Evolutionary conservation across 164 flowering plant genomes (phyloP).

Genomic region (Dillenia suffruticosa): DNA sequence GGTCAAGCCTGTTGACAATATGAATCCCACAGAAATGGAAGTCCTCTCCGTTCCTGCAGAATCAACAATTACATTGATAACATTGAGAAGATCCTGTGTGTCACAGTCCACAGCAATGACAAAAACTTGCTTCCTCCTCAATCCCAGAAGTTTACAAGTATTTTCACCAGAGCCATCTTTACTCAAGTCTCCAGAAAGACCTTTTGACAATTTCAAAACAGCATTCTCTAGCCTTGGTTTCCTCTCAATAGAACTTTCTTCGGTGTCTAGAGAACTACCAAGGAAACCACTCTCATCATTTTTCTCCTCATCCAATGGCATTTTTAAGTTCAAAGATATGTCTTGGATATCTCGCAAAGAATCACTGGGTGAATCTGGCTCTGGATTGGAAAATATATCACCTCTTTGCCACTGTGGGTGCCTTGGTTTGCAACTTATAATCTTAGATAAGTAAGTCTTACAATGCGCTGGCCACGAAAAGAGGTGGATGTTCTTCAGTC

Average conservation of each 20-base stretch:
- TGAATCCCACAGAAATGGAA: conserved; percentile 68
- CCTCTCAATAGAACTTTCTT: conserved; percentile 22
- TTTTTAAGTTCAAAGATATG: conserved; percentile 72
- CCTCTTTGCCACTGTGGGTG: conserved; percentile 82
- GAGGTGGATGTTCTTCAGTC: conserved; percentile 86
- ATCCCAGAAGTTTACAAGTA: conserved; percentile 50
- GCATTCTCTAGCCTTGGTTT: conserved; percentile 68
- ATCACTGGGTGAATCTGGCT: conserved; percentile 60
- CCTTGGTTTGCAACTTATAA: conserved; percentile 78
- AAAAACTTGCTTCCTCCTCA: conserved; percentile 69
- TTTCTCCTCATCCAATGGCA: conserved; percentile 87
- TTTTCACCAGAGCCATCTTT: conserved; percentile 45
- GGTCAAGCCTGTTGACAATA: conserved; percentile 70
- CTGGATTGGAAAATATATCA: conserved; percentile 45
- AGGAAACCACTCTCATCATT: conserved; percentile 35
- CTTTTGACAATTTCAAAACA: conserved; percentile 56
- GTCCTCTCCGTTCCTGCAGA: conserved; percentile 46
- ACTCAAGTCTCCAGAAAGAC: conserved; percentile 30
- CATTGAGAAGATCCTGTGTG: conserved; percentile 33
- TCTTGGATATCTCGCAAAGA: conserved; percentile 92
- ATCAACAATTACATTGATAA: conserved; percentile 41
- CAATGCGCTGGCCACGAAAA: conserved; percentile 99
- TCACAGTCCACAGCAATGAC: conserved; percentile 75
- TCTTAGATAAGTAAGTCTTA: conserved; percentile 72
- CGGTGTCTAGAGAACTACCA: conserved; percentile 38